phyloP scores from a whole-genome alignment of 2,329 filamentous ascomycete species.

The Aspergillus transmontanensis region DNA sequence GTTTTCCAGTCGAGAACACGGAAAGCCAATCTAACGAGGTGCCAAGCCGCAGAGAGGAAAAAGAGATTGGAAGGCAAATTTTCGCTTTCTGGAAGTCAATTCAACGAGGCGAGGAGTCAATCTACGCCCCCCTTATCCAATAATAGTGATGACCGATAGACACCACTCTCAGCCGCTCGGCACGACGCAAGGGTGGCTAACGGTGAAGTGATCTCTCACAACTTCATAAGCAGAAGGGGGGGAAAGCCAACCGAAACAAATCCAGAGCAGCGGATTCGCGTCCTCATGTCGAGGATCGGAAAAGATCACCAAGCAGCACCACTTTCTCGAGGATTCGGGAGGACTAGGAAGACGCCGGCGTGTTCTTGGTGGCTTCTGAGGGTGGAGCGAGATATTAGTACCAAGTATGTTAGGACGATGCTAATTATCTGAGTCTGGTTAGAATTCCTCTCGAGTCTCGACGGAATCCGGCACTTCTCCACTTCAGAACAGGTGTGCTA shows the following conservation, averaged over 20 bases:
- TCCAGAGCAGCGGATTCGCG: constrained; percentile 2
- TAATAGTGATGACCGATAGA: not conserved
- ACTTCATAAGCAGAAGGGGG: not conserved
- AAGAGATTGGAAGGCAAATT: not conserved
- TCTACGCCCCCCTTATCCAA: not conserved
- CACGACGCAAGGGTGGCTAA: not conserved
- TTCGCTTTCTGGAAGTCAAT: not conserved
- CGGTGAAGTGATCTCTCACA: constrained; percentile 1
- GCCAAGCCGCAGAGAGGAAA: not conserved
- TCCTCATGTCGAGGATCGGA: not conserved
- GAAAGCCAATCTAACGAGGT: not conserved
- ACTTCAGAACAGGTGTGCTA: not conserved
- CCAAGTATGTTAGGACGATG: not conserved
- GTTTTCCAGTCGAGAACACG: not conserved
- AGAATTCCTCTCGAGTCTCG: not conserved
- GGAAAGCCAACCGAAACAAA: not conserved
- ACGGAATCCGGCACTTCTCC: constrained; percentile 1
- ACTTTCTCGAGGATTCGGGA: not conserved
- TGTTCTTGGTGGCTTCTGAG: constrained; percentile 5
- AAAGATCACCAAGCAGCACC: constrained; percentile 4
- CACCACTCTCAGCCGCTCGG: not conserved
- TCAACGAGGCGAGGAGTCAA: not conserved
- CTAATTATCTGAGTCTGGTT: constrained; percentile 1
- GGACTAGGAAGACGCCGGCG: constrained; percentile 4
- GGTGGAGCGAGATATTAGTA: not conserved